These are phyloP conservation scores for Sorghum bicolor DNA, from an alignment of 176 grass and related monocot species.

Conservation along the genomic window Sorghum_bicolor_NCBIv3 NC_012871.2:3167001-3167500, in stretches of 20 bases:
- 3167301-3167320: background rate
- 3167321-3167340: background rate
- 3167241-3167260: background rate
- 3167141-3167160: background rate
- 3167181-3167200: background rate
- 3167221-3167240: background rate
- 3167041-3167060: background rate
- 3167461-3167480: slow-evolving; percentile 77
- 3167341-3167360: background rate
- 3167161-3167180: background rate
- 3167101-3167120: background rate
- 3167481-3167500: slow-evolving; percentile 93
- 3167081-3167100: background rate
- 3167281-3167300: background rate
- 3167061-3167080: background rate
- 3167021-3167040: background rate
- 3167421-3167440: slow-evolving; percentile 73
- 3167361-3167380: background rate
- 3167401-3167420: background rate
- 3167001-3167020: background rate
- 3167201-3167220: background rate
- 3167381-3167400: background rate
- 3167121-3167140: background rate
- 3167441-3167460: slow-evolving; percentile 60
- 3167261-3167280: background rate